Evolutionary conservation across 306 rosid genomes (phyloP), one percentile per base, ranked within the genome.

Genomic region (Trichosanthes truncata): DNA sequence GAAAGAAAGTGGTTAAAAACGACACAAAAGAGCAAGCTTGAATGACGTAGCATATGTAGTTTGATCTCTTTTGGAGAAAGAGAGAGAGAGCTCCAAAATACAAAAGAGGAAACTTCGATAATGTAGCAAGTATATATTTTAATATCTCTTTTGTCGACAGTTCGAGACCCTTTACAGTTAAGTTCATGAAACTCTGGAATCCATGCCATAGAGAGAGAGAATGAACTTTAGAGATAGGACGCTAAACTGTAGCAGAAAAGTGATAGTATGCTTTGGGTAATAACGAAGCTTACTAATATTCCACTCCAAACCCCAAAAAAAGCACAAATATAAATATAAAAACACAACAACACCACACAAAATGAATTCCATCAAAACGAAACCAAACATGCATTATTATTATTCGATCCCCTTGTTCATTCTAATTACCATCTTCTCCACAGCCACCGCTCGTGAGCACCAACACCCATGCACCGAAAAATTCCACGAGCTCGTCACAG

Each of bases 381-480:
- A 53, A 18, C 2, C 59, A 9, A 56, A 9, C 23, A 62, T 31
- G 69, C 23, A 31, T 6, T 31, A 61, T 56, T 21, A n/a, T 21
- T 9, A 29, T 7, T 21, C 31, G 7, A 72, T 41, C 29, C 41
- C 76, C 25, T 49, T 49, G 18, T 15, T 85, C 26, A 15, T 60
- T 59, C 18, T 88, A 31, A 17, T 49, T 3, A 5, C 79, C 81
- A 21, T 84, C 45, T 66, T 74, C 21, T 61, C 87, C 77, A 23
- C 81, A 21, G n/a, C 84, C 59, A 5, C 63, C 3, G 29, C 80
- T 33, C 33, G 1, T 25, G 45, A 72, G 4, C 46, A 56, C 25
- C 0, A 49, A 0, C 85, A 85, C 21, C 68, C 38, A 6, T 76
- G 82, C 0, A 45, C 15, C 0, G 85, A 88, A 60, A 0, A 0